Percentiles rank a stretch among this genome's conserved stretches.
Evolutionary conservation across 1,139 yeast genomes (phyloP).

Genomic region (Magnusiomyces magnusii): DNA sequence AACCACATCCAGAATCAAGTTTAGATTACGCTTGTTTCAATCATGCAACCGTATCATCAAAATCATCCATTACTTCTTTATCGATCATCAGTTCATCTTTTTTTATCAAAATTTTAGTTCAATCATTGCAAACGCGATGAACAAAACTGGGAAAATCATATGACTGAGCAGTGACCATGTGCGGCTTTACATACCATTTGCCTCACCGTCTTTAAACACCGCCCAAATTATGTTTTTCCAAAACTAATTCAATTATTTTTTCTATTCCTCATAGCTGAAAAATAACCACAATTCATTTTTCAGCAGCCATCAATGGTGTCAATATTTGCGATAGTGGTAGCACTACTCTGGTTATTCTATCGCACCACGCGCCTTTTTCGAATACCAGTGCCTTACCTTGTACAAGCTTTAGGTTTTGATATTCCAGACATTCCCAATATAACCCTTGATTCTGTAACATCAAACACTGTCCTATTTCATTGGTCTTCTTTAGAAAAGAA

Average conservation of each 20-base stretch:
- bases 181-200: background rate
- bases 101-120: too few relatives aligned
- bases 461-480: constrained; percentile 44
- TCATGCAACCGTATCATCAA: constrained; percentile 7
- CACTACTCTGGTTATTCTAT: constrained; percentile 45
- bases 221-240: background rate
- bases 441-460: constrained; percentile 48
- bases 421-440: constrained; percentile 52
- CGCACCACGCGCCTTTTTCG: constrained; percentile 39
- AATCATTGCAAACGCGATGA: background rate
- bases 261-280: background rate
- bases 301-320: constrained; percentile 2
- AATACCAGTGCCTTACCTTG: constrained; percentile 45
- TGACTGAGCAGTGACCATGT: background rate
- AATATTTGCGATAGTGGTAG: constrained; percentile 27
- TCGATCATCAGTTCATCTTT: too few relatives aligned
- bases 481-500: constrained; percentile 43
- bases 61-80: background rate
- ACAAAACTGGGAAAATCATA: background rate
- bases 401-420: constrained; percentile 44
- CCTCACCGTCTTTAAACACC: background rate
- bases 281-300: background rate
- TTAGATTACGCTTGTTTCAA: constrained; percentile 13
- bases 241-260: background rate
- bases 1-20: constrained; percentile 27